Base-by-base conservation (phyloP, 179 eudicot genomes). In the Patellifolia procumbens region DNA sequence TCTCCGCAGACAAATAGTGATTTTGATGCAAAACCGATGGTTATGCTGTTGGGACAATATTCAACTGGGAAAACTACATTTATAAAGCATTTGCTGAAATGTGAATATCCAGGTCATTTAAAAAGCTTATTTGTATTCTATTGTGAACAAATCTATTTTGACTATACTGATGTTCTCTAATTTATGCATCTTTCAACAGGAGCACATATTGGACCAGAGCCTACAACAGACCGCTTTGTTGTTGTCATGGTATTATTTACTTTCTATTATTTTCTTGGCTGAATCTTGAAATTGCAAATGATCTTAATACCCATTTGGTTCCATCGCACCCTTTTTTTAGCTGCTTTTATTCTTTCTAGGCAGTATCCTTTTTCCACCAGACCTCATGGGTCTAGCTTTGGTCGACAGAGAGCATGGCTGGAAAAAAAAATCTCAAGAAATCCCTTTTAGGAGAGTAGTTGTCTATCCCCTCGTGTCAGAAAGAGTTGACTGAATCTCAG, bases 131-230 rank as follows among this genome's bases (percentile, higher is more conserved):
- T 3, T 56, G 56, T 48, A 59, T 67, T 29, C 46, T 39, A 39
- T 26, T 62, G 20, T 24, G 39, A 61, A 4, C 17, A 45, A 28
- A 34, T 63, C 37, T 55, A 52, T 68, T 59, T 35, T 9, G 2
- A 52, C 46, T 48, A 31, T 4, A 46, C 43, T 75, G 73, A 74
- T 74, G 31, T 29, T 37, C 43, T 29, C 17, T 60, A 17, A 74
- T 68, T 37, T 60, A 26, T 19, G 6, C 59, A 24, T 34, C 32
- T 48, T 74, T 70, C 68, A 55, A 76, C 87, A 95, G 99, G 99
- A 76, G 91, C 99, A 81, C 99, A 95, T 84, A 93, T 95, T 84
- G 99, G 99, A 81, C 99, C 98, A 2, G 98, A 94, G 85, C 98
- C 98, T 51, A 94, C 98, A 28, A 94, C 99, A 28, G 99, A 95